Evolutionary conservation across 257 asterid species (phyloP).

Genomic region (Nicotiana knightiana): DNA sequence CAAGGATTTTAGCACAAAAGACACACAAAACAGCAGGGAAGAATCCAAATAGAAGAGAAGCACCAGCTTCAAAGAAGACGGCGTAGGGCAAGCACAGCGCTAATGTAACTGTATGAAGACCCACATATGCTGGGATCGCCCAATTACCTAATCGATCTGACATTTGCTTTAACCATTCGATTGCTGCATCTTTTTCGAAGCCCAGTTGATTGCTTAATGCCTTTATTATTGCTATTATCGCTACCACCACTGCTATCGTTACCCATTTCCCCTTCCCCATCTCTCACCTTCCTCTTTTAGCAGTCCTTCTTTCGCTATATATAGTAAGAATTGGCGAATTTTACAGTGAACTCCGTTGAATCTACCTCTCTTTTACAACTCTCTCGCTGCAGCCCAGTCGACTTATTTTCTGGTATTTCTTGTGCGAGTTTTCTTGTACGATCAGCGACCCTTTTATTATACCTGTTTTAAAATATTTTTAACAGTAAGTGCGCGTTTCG

Average conservation of each 20-base stretch:
- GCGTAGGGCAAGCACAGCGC: constrained; percentile 93
- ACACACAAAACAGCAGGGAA: constrained; percentile 81
- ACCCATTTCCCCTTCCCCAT: constrained; percentile 30
- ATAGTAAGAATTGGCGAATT: no score
- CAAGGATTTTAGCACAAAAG: constrained; percentile 84
- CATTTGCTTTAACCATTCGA: constrained; percentile 45
- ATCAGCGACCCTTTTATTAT: no score
- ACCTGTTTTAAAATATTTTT: no score
- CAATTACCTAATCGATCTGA: constrained; percentile 74
- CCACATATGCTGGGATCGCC: constrained; percentile 91
- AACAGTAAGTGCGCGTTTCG: no score
- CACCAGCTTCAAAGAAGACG: constrained; percentile 95
- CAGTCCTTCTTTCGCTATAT: no score
- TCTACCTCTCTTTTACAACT: no score
- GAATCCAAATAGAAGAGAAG: constrained; percentile 86
- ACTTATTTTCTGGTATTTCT: no score
- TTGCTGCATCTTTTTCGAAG: constrained; percentile 38
- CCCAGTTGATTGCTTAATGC: constrained; percentile 36
- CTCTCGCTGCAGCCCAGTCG: no score
- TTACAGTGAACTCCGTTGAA: no score
- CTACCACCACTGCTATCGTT: constrained; percentile 33
- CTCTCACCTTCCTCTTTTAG: background rate
- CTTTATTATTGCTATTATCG: constrained; percentile 25
- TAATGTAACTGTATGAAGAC: constrained; percentile 66
- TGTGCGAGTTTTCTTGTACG: no score